Evolutionary conservation across 129 eudicot genomes (phyloP).

Genomic region (Rutidosis leptorrhynchoides): DNA sequence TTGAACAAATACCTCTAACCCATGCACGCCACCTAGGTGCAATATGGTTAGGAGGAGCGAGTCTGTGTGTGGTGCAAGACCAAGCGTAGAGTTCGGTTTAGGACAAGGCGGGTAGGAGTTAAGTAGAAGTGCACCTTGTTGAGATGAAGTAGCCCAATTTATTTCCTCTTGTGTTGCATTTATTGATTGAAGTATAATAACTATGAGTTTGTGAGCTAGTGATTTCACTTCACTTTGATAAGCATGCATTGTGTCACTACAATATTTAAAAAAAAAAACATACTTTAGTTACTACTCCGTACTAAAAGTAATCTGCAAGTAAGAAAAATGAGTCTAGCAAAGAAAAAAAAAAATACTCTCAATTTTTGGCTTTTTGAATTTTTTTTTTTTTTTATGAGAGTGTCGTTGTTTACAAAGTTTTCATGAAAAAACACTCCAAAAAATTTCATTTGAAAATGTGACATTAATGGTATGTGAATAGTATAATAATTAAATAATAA

Average conservation of each 20-base stretch:
- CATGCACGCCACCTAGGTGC: constrained; percentile 33
- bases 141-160: neutral
- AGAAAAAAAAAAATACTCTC: too few species aligned
- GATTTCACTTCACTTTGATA: neutral
- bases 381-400: too few species aligned
- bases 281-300: neutral
- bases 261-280: neutral
- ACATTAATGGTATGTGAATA: too few species aligned
- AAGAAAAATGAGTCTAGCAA: too few species aligned
- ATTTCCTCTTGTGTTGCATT: constrained; percentile 7
- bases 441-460: too few species aligned
- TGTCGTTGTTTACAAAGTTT: too few species aligned
- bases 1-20: neutral
- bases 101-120: constrained; percentile 74
- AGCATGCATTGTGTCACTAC: constrained; percentile 1
- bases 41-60: constrained; percentile 52
- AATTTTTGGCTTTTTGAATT: too few species aligned
- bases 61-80: constrained; percentile 70
- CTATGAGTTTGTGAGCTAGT: neutral
- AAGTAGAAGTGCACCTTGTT: constrained; percentile 33
- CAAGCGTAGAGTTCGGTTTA: constrained; percentile 44
- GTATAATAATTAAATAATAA: too few species aligned
- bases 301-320: too few species aligned
- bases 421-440: too few species aligned
- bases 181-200: neutral